Base-by-base conservation (phyloP, 2,329 filamentous ascomycete genomes). In the Laburnicola sp. region DNA sequence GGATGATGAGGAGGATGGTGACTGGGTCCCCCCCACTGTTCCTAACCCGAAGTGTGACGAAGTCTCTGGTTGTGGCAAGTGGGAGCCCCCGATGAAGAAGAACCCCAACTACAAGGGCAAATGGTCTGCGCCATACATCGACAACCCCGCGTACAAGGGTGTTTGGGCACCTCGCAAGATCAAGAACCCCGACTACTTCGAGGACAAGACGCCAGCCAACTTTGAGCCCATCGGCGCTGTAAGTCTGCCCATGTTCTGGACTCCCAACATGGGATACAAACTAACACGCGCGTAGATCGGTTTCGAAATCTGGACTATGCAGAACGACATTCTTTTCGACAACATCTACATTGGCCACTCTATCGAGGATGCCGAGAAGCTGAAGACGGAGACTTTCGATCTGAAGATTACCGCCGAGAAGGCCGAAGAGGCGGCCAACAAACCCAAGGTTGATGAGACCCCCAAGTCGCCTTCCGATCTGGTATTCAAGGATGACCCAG, bases 311-410 rank as follows among this genome's bases (percentile, higher is more conserved):
- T 99, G 94, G 94, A 97, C 94, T 69, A 99, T 99, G 94, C 93
- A 97, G 80, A 96, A 86, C 75, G 89, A 97, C 73, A 97, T 99
- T 66, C 87, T 97, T 69, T 97, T 99, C 69, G 91, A 97, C 85
- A 99, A 99, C 86, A 95, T 99, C 82, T 99, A 97, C 85, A 91
- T 99, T 74, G 94, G 94, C 59, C 94, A 99, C 86, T 97, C 93
- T 21, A 75, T 94, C 64, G 91, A 91, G 71, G 94, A 99, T 64
- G 94, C 94, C 57, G 86, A 88, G 76, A 88, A 92, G 79, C 82
- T 99, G 70, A 88, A 91, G 66, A 82, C 88, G 60, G 90, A 96
- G 83, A 90, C 91, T 48, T 99, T 92, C 75, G 87, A 90, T 70
- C 78, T 91, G 78, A 99, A 99, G 89, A 82, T 86, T 74, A 80